Percentiles rank a stretch among this genome's conserved stretches.
These are phyloP conservation scores for Chalara sp. DNA, from an alignment of 2,329 filamentous ascomycete genomes.

Conservation along the genomic window DNA sequence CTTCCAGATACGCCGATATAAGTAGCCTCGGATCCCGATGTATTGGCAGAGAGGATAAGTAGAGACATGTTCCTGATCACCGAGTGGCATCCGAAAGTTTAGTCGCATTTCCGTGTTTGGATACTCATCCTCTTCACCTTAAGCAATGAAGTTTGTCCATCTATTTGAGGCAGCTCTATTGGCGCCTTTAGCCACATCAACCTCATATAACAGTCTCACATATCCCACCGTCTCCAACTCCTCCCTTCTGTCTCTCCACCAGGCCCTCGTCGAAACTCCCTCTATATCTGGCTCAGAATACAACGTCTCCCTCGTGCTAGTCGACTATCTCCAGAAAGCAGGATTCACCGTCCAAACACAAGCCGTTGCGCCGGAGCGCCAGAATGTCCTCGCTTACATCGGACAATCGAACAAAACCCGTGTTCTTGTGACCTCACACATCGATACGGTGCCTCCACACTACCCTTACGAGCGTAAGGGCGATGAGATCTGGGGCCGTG, in stretches of 20 bases:
- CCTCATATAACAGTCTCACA: too few relatives aligned
- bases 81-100: too few relatives aligned
- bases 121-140: too few relatives aligned
- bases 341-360: constrained; percentile 60
- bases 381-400: constrained; percentile 58
- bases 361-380: constrained; percentile 26
- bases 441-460: constrained; percentile 55
- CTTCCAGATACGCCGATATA: too few relatives aligned
- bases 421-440: constrained; percentile 54
- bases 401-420: constrained; percentile 41
- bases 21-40: too few relatives aligned
- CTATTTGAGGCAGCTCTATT: too few relatives aligned
- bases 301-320: constrained; percentile 50
- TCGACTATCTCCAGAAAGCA: constrained; percentile 45
- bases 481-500: constrained; percentile 60
- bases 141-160: too few relatives aligned
- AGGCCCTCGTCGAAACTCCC: constrained; percentile 51
- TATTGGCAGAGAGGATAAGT: too few relatives aligned
- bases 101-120: too few relatives aligned
- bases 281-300: constrained; percentile 58
- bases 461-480: constrained; percentile 29
- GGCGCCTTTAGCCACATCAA: too few relatives aligned
- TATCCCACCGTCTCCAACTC: not conserved
- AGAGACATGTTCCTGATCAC: too few relatives aligned
- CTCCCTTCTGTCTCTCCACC: constrained; percentile 51